phyloP scores from a whole-genome alignment of 345 rosid species.

The Odontarrhena argentea region DNA sequence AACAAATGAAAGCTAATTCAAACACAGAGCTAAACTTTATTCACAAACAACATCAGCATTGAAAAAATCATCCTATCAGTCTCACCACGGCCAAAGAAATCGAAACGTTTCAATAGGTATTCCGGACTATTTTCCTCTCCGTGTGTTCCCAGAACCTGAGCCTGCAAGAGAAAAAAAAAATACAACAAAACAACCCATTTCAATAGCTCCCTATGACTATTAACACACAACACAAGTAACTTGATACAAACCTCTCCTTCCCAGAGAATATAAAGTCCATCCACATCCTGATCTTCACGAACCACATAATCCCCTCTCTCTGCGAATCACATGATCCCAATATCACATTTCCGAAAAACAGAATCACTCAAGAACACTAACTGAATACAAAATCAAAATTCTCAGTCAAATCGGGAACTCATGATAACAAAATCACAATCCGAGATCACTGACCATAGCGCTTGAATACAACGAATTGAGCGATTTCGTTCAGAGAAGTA shows the following conservation, averaged over 20 bases:
- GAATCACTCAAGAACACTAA: neutral
- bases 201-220: neutral
- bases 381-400: neutral
- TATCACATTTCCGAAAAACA: neutral
- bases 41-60: neutral
- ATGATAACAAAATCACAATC: neutral
- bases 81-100: slow-evolving; percentile 85
- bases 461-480: slow-evolving; percentile 54
- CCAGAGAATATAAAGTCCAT: slow-evolving; percentile 81
- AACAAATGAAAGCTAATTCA: slow-evolving; percentile 21
- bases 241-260: slow-evolving; percentile 69
- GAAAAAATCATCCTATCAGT: slow-evolving; percentile 1
- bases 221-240: neutral
- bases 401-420: neutral
- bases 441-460: slow-evolving; percentile 52
- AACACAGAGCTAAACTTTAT: neutral
- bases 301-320: slow-evolving; percentile 70
- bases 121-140: slow-evolving; percentile 60
- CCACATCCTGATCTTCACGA: slow-evolving; percentile 63
- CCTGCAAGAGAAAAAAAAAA: slow-evolving; percentile 48
- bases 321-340: slow-evolving; percentile 34
- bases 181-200: neutral
- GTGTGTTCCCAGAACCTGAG: slow-evolving; percentile 63
- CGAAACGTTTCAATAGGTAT: slow-evolving; percentile 64
- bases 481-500: slow-evolving; percentile 62